Conservation (phyloP, 768 basidiomycete species). For the Glaciozyma antarctica region DNA sequence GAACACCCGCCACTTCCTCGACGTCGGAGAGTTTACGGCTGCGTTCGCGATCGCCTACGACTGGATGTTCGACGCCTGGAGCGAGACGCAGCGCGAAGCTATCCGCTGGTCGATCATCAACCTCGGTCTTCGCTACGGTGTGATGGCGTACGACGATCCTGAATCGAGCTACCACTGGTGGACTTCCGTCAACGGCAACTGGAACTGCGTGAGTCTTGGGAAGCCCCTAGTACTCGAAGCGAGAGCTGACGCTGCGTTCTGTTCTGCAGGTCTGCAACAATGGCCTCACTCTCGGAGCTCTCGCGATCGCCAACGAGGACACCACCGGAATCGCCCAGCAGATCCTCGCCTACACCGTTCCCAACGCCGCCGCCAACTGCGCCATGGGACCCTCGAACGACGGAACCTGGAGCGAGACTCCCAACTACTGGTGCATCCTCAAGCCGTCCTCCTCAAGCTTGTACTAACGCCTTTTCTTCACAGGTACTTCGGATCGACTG, state of each 20-base stretch:
- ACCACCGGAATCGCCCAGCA: conserved; percentile 59
- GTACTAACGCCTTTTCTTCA: neutral
- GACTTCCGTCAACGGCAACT: conserved; percentile 56
- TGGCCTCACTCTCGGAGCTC: conserved; percentile 76
- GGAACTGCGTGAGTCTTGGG: conserved; percentile 62
- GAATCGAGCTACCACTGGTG: conserved; percentile 31
- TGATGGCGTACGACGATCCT: conserved; percentile 16
- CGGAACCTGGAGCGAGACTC: conserved; percentile 87
- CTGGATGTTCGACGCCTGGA: conserved; percentile 85
- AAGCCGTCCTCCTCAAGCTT: neutral
- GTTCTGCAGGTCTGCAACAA: conserved; percentile 60
- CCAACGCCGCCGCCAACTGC: conserved; percentile 62
- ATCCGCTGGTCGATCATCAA: conserved; percentile 65
- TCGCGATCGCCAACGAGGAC: conserved; percentile 73
- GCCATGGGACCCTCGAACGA: conserved; percentile 48
- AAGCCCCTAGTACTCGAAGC: too few relatives aligned
- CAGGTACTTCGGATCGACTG: conserved; percentile 35
- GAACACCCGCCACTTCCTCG: conserved; percentile 88
- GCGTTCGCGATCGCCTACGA: conserved; percentile 92
- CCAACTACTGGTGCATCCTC: conserved; percentile 71
- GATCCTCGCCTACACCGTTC: conserved; percentile 58
- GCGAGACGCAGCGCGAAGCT: conserved; percentile 55
- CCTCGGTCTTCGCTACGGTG: conserved; percentile 53
- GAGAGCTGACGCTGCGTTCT: neutral
- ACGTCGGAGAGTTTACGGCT: conserved; percentile 56